phyloP scores from a whole-genome alignment of 805 yeast species.

The Teunomyces kruisii region DNA sequence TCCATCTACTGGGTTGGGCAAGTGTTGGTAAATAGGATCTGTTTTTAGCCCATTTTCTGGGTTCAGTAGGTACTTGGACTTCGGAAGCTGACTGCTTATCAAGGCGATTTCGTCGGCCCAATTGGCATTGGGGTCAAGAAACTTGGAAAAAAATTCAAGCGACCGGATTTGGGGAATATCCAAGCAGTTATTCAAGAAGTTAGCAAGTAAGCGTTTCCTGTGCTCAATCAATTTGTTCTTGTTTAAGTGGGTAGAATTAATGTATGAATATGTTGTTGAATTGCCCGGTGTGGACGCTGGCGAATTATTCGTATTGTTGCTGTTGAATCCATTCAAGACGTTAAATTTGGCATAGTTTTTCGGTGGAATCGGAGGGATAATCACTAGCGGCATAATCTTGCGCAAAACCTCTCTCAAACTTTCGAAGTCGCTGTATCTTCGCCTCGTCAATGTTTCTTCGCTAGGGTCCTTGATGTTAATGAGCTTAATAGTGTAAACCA shows the following conservation, averaged over 20 bases:
- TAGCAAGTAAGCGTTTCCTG: conserved; percentile 59
- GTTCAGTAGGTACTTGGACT: conserved; percentile 40
- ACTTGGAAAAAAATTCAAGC: conserved; percentile 66
- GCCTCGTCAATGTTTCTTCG: conserved; percentile 57
- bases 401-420: conserved; percentile 69
- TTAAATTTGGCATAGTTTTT: conserved; percentile 40
- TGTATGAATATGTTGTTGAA: conserved; percentile 23
- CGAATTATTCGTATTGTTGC: background rate
- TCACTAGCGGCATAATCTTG: conserved; percentile 72
- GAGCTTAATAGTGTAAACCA: conserved; percentile 76
- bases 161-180: conserved; percentile 54
- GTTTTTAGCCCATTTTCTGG: conserved; percentile 45
- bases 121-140: conserved; percentile 79
- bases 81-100: conserved; percentile 39
- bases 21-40: conserved; percentile 29
- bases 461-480: conserved; percentile 38
- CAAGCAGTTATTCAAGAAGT: conserved; percentile 76
- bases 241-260: conserved; percentile 41
- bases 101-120: conserved; percentile 69
- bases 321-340: conserved; percentile 29
- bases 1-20: conserved; percentile 33
- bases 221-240: conserved; percentile 40
- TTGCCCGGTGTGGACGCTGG: background rate
- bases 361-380: conserved; percentile 90
- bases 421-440: conserved; percentile 89